Conservation (phyloP, 768 basidiomycete species). For the Lactifluus pinguis region DNA sequence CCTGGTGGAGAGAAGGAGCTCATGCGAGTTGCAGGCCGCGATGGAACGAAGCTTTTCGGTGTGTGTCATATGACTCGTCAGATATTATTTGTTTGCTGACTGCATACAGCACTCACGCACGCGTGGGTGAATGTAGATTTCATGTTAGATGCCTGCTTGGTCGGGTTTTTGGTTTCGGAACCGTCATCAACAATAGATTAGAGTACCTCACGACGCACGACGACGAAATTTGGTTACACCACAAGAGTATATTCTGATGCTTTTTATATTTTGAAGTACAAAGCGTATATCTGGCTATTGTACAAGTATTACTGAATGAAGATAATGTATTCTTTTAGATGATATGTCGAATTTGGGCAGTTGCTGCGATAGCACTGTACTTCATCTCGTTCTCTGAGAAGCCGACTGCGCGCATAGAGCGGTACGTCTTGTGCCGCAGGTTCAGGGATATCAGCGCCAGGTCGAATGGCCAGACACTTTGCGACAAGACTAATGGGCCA, state of each 20-base stretch:
- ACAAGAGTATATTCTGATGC: not conserved
- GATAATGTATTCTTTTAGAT: not conserved
- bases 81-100: not conserved
- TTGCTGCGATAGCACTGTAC: not conserved
- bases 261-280: not conserved
- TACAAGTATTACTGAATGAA: not conserved
- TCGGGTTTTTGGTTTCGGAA: slow-evolving; percentile 82
- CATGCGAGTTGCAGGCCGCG: slow-evolving; percentile 90
- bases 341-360: not conserved
- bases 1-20: slow-evolving; percentile 92
- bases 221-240: not conserved
- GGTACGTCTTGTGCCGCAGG: too few species aligned
- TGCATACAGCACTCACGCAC: slow-evolving; percentile 69
- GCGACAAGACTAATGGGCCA: too few species aligned
- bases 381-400: too few species aligned
- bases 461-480: too few species aligned
- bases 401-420: too few species aligned
- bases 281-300: not conserved
- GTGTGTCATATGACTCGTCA: slow-evolving; percentile 25
- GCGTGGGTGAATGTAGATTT: slow-evolving; percentile 96
- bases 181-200: slow-evolving; percentile 28
- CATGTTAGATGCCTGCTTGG: slow-evolving; percentile 88
- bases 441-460: too few species aligned
- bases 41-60: slow-evolving; percentile 95
- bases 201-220: not conserved